phyloP scores from a whole-genome alignment of 306 rosid genomes.

The Cucurbita pepo region DNA sequence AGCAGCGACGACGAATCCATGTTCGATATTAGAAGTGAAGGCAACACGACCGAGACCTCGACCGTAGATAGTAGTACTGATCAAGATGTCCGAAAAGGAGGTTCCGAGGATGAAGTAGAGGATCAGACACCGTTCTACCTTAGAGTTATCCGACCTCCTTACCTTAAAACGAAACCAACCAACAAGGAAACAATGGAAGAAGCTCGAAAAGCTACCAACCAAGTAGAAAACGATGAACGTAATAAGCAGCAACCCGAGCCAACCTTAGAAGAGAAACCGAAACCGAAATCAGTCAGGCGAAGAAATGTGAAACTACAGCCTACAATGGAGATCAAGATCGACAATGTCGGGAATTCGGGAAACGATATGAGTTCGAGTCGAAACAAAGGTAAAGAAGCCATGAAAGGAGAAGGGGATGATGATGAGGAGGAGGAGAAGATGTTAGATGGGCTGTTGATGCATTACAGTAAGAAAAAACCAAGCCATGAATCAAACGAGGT shows the following conservation, averaged over 20 bases:
- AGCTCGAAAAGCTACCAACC: background rate
- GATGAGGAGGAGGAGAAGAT: conserved; percentile 14
- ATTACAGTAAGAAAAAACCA: conserved; percentile 19
- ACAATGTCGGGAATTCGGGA: background rate
- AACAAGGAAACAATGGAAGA: conserved; percentile 17
- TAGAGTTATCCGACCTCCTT: conserved; percentile 47
- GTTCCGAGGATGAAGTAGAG: conserved; percentile 38
- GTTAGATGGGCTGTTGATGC: conserved; percentile 23
- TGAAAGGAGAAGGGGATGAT: background rate
- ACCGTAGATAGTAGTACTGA: conserved; percentile 12
- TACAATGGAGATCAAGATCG: background rate
- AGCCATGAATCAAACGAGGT: conserved; percentile 8
- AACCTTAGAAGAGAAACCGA: conserved; percentile 20
- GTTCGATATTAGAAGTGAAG: conserved; percentile 36
- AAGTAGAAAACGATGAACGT: conserved; percentile 13
- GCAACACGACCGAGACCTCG: conserved; percentile 33
- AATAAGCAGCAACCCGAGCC: background rate
- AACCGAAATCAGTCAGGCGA: conserved; percentile 53
- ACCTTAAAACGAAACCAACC: conserved; percentile 27
- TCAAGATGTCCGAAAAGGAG: conserved; percentile 21
- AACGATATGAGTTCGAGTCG: background rate
- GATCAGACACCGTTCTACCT: conserved; percentile 20
- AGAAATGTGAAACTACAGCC: conserved; percentile 22
- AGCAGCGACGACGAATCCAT: conserved; percentile 8
- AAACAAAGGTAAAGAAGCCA: background rate